A percentile compares a stretch with the other conserved stretches of the same genome.
Conservation (phyloP, 169 alveolate genomes). For the Condylostoma magnum region DNA sequence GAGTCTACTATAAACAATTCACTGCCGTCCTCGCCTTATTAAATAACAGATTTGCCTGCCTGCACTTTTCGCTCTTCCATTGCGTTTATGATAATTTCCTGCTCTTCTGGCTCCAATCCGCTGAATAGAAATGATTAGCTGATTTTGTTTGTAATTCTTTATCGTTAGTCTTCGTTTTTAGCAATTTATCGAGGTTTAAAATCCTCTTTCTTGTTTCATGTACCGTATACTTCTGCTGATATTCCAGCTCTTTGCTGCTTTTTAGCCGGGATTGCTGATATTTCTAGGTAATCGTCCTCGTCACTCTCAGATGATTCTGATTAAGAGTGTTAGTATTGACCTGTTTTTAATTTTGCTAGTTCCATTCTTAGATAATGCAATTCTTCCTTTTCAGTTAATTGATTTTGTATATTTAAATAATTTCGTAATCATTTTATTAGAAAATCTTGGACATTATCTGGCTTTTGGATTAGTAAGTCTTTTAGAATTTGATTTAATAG, state of each 20-base stretch:
- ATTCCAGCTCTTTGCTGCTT: conserved; percentile 71
- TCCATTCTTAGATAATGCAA: conserved; percentile 14
- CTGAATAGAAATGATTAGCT: conserved; percentile 71
- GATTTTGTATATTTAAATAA: neutral
- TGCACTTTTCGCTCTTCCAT: conserved; percentile 67
- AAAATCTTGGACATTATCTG: conserved; percentile 18
- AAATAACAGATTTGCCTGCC: conserved; percentile 57
- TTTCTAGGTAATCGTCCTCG: neutral
- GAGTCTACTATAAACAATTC: conserved; percentile 71
- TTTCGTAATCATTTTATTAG: neutral
- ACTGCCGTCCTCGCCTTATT: conserved; percentile 80
- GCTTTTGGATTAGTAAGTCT: neutral
- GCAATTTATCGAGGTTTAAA: conserved; percentile 85
- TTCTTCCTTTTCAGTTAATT: conserved; percentile 30
- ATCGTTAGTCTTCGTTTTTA: conserved; percentile 82
- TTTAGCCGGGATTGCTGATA: neutral
- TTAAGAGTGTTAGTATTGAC: neutral
- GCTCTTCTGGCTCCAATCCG: conserved; percentile 72
- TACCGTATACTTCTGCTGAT: conserved; percentile 91
- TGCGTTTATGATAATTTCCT: conserved; percentile 74
- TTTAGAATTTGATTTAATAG: no score
- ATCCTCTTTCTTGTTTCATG: conserved; percentile 88
- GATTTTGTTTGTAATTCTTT: conserved; percentile 68
- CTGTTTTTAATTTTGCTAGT: conserved; percentile 28
- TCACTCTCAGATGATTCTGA: neutral